Evolutionary conservation across 1,284 basidiomycete genomes (phyloP).

Genomic region (Naganishia liquefaciens): DNA sequence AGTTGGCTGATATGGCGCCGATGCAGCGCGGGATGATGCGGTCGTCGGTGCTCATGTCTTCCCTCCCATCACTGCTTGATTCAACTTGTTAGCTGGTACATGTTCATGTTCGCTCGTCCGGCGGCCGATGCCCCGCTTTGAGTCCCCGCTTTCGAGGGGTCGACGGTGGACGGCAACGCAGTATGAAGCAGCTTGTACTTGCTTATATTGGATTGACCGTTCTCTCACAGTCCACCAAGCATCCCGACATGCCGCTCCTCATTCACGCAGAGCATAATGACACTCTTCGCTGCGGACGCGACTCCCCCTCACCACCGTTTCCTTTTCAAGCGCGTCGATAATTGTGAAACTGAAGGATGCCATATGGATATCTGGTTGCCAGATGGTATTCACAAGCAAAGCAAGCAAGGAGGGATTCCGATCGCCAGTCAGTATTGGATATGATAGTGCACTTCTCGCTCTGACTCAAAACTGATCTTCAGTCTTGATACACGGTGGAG

Average conservation of each 20-base stretch:
- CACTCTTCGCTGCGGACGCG: not conserved
- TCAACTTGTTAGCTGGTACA: too few species aligned
- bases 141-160: not conserved
- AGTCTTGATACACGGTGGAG: slow-evolving; percentile 38
- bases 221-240: not conserved
- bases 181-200: not conserved
- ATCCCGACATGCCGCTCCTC: not conserved
- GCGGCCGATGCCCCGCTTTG: slow-evolving; percentile 9
- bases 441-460: not conserved
- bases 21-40: too few species aligned
- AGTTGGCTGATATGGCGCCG: not conserved
- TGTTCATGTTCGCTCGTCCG: not conserved
- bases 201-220: not conserved
- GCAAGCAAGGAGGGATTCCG: not conserved
- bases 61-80: too few species aligned
- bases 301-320: slow-evolving; percentile 28
- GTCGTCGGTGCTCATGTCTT: not conserved
- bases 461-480: not conserved
- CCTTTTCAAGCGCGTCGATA: slow-evolving; percentile 34
- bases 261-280: not conserved
- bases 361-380: slow-evolving; percentile 38
- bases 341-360: slow-evolving; percentile 34
- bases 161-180: too few species aligned
- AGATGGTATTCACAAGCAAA: not conserved
- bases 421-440: slow-evolving; percentile 3